A percentile compares a stretch with the other conserved stretches of the same genome.
Conservation (phyloP, 192 early-diverging fungal genomes). For the Entomortierella beljakovae region DNA sequence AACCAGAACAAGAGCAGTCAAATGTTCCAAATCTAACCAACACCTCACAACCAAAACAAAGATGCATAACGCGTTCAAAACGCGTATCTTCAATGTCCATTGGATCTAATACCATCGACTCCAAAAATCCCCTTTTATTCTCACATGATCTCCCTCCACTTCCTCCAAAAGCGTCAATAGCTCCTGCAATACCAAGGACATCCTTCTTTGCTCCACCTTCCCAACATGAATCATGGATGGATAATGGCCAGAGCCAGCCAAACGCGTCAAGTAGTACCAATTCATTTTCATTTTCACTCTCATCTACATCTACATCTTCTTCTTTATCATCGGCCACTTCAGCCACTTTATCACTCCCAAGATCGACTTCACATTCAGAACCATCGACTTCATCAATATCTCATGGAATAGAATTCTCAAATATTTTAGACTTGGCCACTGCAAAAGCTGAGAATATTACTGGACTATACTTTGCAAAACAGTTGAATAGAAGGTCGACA, state of each 20-base stretch:
- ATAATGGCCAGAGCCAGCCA: neutral
- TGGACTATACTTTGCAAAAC: constrained; percentile 44
- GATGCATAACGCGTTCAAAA: constrained; percentile 8
- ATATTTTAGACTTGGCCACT: constrained; percentile 42
- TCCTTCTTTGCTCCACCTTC: constrained; percentile 28
- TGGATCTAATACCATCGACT: neutral
- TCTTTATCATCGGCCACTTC: constrained; percentile 15
- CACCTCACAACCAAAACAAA: neutral
- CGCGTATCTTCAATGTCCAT: constrained; percentile 37
- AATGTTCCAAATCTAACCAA: neutral
- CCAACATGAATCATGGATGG: neutral
- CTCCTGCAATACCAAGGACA: neutral
- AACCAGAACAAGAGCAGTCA: neutral
- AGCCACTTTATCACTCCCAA: constrained; percentile 20
- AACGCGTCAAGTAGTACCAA: too few species aligned
- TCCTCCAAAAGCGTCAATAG: neutral
- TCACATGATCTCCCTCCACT: constrained; percentile 14
- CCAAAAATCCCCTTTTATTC: neutral
- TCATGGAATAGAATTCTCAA: constrained; percentile 28
- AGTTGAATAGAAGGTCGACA: constrained; percentile 19
- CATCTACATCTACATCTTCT: too few species aligned
- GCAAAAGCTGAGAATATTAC: constrained; percentile 51
- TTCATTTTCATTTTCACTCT: too few species aligned
- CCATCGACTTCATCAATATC: neutral
- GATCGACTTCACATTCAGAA: constrained; percentile 2